Conservation (phyloP, 2,329 filamentous ascomycete species). For the Mycosphaerella sp. region DNA sequence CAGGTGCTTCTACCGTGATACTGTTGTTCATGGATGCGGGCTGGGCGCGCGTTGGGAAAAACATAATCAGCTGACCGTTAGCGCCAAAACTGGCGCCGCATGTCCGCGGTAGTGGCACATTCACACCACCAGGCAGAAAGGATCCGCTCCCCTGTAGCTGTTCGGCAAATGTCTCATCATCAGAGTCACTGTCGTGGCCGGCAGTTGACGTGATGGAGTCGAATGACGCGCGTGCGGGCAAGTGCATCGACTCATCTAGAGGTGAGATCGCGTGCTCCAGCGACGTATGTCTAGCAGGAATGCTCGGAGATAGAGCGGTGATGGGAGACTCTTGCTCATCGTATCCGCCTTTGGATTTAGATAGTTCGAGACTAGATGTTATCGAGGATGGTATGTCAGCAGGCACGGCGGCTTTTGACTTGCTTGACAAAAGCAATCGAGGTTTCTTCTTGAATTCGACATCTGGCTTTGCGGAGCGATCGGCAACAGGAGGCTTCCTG, state of each 20-base stretch:
- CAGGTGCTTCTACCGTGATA: slow-evolving; percentile 22
- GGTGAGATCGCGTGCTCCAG: slow-evolving; percentile 32
- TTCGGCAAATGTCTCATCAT: slow-evolving; percentile 60
- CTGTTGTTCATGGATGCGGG: slow-evolving; percentile 31
- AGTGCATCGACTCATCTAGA: slow-evolving; percentile 50
- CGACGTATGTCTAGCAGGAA: slow-evolving; percentile 24
- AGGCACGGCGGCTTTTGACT: background rate
- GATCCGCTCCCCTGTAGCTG: slow-evolving; percentile 43
- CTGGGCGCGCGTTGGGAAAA: slow-evolving; percentile 50
- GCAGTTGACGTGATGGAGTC: slow-evolving; percentile 38
- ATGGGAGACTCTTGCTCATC: slow-evolving; percentile 26
- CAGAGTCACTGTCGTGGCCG: slow-evolving; percentile 33
- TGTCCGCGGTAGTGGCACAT: slow-evolving; percentile 56
- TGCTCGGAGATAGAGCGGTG: slow-evolving; percentile 30
- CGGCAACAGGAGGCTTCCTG: background rate
- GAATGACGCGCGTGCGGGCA: slow-evolving; percentile 53
- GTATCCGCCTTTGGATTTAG: slow-evolving; percentile 10
- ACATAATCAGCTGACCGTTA: slow-evolving; percentile 52
- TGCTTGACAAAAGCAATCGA: background rate
- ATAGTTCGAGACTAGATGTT: slow-evolving; percentile 28
- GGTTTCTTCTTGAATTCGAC: background rate
- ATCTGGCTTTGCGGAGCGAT: background rate
- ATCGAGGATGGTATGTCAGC: slow-evolving; percentile 16
- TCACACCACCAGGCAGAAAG: slow-evolving; percentile 55
- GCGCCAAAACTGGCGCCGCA: slow-evolving; percentile 52